Percentiles rank a stretch among this genome's conserved stretches.
Conservation (phyloP, 2,329 filamentous ascomycete species). For the Curvularia sp. region DNA sequence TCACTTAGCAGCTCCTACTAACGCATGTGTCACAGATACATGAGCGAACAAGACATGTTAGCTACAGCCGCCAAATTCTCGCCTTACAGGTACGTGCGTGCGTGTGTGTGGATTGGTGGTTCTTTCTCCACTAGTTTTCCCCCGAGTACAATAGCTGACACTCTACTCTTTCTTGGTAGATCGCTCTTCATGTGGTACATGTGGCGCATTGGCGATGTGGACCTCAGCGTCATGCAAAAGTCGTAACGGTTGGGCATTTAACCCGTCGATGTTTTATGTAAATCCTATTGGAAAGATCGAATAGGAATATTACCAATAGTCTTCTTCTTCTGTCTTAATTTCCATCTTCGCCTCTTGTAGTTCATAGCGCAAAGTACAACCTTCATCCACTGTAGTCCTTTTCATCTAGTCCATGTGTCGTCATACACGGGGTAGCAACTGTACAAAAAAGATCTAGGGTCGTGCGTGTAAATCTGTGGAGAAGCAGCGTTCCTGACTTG, state of each 20-base stretch:
- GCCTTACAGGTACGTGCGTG: constrained; percentile 78
- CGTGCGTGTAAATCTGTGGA: background rate
- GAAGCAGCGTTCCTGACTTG: background rate
- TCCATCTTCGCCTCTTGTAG: no score
- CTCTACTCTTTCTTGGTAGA: constrained; percentile 52
- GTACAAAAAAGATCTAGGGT: background rate
- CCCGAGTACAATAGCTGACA: background rate
- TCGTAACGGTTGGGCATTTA: constrained; percentile 6
- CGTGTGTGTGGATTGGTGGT: constrained; percentile 8
- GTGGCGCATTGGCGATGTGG: constrained; percentile 86
- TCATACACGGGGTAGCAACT: background rate
- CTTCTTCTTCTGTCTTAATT: background rate
- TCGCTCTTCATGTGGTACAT: constrained; percentile 99
- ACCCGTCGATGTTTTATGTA: background rate
- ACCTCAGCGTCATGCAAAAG: constrained; percentile 63
- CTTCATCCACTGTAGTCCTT: background rate
- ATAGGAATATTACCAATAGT: background rate
- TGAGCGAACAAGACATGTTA: constrained; percentile 91
- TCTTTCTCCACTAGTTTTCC: background rate
- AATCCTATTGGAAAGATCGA: background rate
- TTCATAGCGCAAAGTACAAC: background rate
- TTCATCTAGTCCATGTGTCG: background rate
- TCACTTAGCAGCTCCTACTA: background rate
- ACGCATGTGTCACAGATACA: constrained; percentile 63
- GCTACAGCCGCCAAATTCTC: constrained; percentile 79